Percentiles rank a stretch among this genome's conserved stretches.
Conservation (phyloP, 148 eudicot species). For the Gaultheria prostrata region DNA sequence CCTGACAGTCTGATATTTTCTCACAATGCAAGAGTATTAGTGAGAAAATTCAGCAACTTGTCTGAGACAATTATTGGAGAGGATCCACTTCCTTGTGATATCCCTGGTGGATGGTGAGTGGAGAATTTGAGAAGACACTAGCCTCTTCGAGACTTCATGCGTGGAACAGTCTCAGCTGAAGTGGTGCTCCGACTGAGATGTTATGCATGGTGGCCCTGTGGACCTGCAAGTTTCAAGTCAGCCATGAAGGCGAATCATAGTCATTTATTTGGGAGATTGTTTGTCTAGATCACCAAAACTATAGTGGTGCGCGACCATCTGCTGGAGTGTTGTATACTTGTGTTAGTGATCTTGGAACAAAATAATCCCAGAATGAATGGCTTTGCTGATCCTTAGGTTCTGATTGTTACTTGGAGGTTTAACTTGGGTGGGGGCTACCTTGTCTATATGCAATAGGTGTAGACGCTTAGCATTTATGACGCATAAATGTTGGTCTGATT, state of each 20-base stretch:
- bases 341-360: conserved; percentile 12
- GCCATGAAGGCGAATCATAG: conserved; percentile 1
- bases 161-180: background rate
- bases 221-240: conserved; percentile 13
- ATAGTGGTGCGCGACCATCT: background rate
- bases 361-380: conserved; percentile 2
- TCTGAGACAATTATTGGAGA: background rate
- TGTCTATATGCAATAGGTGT: background rate
- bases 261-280: conserved; percentile 8
- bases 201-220: background rate
- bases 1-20: background rate
- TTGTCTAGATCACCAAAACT: conserved; percentile 8
- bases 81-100: background rate
- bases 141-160: background rate
- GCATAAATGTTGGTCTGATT: background rate
- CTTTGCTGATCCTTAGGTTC: conserved; percentile 8
- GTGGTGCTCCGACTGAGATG: conserved; percentile 1
- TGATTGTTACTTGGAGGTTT: background rate
- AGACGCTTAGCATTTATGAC: background rate
- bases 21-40: background rate
- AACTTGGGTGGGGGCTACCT: conserved; percentile 1
- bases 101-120: background rate
- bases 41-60: background rate
- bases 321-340: background rate
- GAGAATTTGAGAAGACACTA: background rate